A percentile compares a stretch with the other conserved stretches of the same genome.
Evolutionary conservation across 345 rosid species (phyloP).

Genomic region (Arabidopsis arenosa): DNA sequence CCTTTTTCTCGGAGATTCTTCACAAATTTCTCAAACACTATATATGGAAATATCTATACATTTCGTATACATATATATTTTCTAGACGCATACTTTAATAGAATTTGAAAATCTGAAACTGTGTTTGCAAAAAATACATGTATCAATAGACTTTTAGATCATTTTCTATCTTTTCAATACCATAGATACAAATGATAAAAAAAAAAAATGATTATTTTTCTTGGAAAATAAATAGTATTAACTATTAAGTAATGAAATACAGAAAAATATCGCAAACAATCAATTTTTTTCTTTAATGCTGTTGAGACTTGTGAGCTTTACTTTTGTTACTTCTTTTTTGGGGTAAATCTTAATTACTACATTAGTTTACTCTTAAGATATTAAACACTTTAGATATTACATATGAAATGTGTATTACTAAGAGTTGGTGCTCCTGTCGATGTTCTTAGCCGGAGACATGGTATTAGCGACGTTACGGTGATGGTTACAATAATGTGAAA

Average conservation of each 20-base stretch:
- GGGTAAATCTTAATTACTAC: too few species aligned
- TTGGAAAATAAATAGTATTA: background rate
- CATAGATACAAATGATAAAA: background rate
- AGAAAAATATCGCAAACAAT: background rate
- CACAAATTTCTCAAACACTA: slow-evolving; percentile 9
- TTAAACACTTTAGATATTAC: background rate
- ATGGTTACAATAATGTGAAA: background rate
- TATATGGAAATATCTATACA: slow-evolving; percentile 8
- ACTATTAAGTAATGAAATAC: background rate
- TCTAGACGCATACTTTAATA: slow-evolving; percentile 10
- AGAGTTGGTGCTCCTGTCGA: background rate
- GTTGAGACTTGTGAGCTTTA: background rate
- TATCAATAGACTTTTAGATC: background rate
- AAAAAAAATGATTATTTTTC: background rate
- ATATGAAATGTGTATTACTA: background rate
- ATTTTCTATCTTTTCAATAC: background rate
- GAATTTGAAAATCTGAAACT: slow-evolving; percentile 13
- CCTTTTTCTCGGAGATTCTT: slow-evolving; percentile 27
- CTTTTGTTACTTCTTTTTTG: too few species aligned
- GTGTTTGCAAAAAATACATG: background rate
- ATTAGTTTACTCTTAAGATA: too few species aligned
- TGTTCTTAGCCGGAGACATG: background rate
- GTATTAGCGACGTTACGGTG: background rate
- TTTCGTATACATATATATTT: background rate
- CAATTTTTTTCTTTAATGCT: background rate